A percentile compares a stretch with the other conserved stretches of the same genome.
Conservation (phyloP, 2,329 filamentous ascomycete genomes). For the Aureobasidium sp. region DNA sequence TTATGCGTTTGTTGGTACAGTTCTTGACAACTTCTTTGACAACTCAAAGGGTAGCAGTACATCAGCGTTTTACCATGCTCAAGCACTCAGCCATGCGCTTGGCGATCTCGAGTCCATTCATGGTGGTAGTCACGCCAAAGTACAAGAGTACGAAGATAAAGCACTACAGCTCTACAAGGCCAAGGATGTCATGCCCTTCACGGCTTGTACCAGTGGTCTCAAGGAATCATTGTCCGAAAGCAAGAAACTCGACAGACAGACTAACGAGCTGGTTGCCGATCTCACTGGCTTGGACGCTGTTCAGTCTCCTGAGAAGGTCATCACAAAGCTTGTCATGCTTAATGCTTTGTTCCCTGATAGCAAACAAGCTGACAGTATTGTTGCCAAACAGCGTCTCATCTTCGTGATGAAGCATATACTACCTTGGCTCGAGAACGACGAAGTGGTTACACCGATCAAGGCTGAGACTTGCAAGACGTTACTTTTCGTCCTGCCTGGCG, state of each 20-base stretch:
- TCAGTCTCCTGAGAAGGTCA: conserved; percentile 23
- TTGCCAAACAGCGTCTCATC: conserved; percentile 57
- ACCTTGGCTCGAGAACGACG: conserved; percentile 53
- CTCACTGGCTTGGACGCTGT: conserved; percentile 45
- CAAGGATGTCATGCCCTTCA: conserved; percentile 38
- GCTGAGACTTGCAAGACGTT: conserved; percentile 48
- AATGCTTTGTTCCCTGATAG: conserved; percentile 46
- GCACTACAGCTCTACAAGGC: conserved; percentile 24
- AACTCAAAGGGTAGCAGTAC: conserved; percentile 12
- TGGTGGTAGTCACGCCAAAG: conserved; percentile 30
- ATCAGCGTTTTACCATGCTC: conserved; percentile 33
- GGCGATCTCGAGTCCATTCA: conserved; percentile 33
- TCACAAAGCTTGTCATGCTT: conserved; percentile 44
- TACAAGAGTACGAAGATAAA: conserved; percentile 27
- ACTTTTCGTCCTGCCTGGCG: conserved; percentile 55
- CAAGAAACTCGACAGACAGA: conserved; percentile 41
- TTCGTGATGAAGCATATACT: conserved; percentile 76
- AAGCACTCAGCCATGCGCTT: conserved; percentile 30
- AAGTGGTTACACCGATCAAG: conserved; percentile 42
- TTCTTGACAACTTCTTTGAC: conserved; percentile 18
- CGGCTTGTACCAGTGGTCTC: conserved; percentile 40
- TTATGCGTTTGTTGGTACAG: conserved; percentile 21
- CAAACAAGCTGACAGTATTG: conserved; percentile 39
- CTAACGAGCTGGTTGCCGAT: conserved; percentile 53
- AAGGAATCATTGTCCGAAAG: conserved; percentile 40